Evolutionary conservation across 768 basidiomycete species (phyloP).

Genomic region (Trametes meyenii): DNA sequence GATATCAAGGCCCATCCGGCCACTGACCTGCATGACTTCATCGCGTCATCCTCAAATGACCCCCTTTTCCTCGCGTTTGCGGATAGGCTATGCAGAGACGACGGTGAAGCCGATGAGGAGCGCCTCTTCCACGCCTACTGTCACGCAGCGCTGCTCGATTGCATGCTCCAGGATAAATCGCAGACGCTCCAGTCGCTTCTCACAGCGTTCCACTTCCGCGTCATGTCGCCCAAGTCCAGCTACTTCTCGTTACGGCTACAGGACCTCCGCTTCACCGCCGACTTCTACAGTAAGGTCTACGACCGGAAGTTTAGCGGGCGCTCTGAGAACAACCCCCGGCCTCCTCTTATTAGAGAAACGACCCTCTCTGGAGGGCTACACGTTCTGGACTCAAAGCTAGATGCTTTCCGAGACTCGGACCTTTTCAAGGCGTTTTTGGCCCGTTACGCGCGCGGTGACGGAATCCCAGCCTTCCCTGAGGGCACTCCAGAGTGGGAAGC

Average conservation of each 20-base stretch:
- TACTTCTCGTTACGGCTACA: slow-evolving; percentile 72
- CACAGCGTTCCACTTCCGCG: slow-evolving; percentile 68
- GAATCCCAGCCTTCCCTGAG: slow-evolving; percentile 26
- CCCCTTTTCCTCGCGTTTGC: slow-evolving; percentile 79
- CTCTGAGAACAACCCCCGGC: slow-evolving; percentile 63
- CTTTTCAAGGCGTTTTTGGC: slow-evolving; percentile 48
- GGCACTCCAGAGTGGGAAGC: slow-evolving; percentile 26
- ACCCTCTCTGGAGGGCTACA: slow-evolving; percentile 69
- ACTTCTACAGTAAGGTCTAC: slow-evolving; percentile 78
- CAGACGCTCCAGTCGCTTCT: slow-evolving; percentile 76
- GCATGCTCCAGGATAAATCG: slow-evolving; percentile 90
- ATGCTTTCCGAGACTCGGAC: slow-evolving; percentile 43
- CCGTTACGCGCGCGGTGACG: slow-evolving; percentile 60
- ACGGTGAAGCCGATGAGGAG: slow-evolving; percentile 60
- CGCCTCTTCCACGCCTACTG: slow-evolving; percentile 70
- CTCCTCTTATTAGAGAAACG: slow-evolving; percentile 71
- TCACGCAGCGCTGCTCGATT: slow-evolving; percentile 78
- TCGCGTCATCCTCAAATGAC: slow-evolving; percentile 86
- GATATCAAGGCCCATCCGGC: slow-evolving; percentile 68
- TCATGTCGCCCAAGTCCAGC: slow-evolving; percentile 55
- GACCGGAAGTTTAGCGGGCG: slow-evolving; percentile 75
- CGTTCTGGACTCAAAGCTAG: slow-evolving; percentile 61
- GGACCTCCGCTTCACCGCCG: slow-evolving; percentile 72
- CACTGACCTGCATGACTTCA: slow-evolving; percentile 80
- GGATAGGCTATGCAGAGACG: slow-evolving; percentile 70